Evolutionary conservation across 345 rosid species (phyloP), one percentile per base, ranked within the genome.

Genomic region (Reutealis trisperma): DNA sequence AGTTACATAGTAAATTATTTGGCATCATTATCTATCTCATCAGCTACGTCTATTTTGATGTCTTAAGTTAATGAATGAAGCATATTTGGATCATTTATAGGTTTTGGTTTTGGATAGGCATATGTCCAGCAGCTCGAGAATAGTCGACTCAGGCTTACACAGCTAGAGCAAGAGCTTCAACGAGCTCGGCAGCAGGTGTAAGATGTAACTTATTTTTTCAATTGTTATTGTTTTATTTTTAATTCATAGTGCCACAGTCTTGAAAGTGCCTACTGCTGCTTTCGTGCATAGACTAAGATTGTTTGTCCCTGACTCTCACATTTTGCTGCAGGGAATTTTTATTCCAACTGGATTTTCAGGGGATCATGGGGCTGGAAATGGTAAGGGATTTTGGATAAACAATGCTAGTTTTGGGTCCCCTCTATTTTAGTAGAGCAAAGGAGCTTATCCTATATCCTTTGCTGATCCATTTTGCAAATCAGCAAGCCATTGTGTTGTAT

Each of bases 61-160:
- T 61, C 62, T 75, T 74, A 60, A 27, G 59, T 77, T 79, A 41
- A 62, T 77, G 60, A 79, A 71, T 70, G 59, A 74, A 72, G 76
- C 79, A 84, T 77, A 78, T 74, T 75, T 82, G 81, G 80, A 79
- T 84, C 70, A 80, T 78, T 89, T 71, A 84, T 88, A 74, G 86
- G 84, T 84, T 85, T 85, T 79, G 83, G 73, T 82, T 86, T 88
- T 89, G 85, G 73, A 64, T 83, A 94, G 98, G 99, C 96, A 73
- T 94, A 93, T 83, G 97, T 93, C 76, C 98, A 91, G 88, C 99
- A 91, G 80, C 94, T 94, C 13, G 98, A 93, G 88, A 88, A 61
- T 73, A 87, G 97, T 75, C 83, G 92, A 44, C 70, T 88, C 73
- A 84, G 86, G 88, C 92, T 93, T 24, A 54, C 92, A 5, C 95